phyloP scores from a whole-genome alignment of 2,329 filamentous ascomycete genomes.

The Neopestalotiopsis clavispora region DNA sequence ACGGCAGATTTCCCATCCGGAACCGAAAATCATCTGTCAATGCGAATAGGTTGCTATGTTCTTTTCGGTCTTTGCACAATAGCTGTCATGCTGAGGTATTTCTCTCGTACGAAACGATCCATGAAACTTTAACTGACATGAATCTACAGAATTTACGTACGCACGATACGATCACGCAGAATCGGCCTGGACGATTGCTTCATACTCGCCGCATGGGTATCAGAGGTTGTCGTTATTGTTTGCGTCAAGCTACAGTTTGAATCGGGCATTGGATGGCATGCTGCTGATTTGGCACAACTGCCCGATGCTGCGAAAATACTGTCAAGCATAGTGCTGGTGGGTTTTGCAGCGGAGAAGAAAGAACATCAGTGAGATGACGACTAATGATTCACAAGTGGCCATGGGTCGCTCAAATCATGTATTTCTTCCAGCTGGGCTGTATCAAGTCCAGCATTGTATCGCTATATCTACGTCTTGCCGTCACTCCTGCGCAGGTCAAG shows the following conservation, averaged over 20 bases:
- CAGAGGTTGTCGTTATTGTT: background rate
- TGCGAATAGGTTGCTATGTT: slow-evolving; percentile 1
- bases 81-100: background rate
- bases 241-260: slow-evolving; percentile 4
- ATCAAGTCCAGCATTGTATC: background rate
- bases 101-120: background rate
- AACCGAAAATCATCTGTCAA: background rate
- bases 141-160: background rate
- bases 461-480: background rate
- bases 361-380: background rate
- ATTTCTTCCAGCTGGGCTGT: background rate
- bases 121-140: background rate
- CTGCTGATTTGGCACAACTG: background rate
- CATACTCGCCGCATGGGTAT: background rate
- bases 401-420: background rate
- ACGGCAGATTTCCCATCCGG: background rate
- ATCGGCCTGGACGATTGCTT: slow-evolving; percentile 3
- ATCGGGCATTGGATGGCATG: background rate
- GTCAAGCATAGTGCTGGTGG: background rate
- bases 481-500: background rate
- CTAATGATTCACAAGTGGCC: background rate
- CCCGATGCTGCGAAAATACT: background rate
- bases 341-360: background rate
- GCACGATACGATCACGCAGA: background rate
- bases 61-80: slow-evolving; percentile 1